Percentiles rank a stretch among this genome's conserved stretches.
Conservation (phyloP, 176 grass and related monocot genomes). For the Phyllostachys edulis region DNA sequence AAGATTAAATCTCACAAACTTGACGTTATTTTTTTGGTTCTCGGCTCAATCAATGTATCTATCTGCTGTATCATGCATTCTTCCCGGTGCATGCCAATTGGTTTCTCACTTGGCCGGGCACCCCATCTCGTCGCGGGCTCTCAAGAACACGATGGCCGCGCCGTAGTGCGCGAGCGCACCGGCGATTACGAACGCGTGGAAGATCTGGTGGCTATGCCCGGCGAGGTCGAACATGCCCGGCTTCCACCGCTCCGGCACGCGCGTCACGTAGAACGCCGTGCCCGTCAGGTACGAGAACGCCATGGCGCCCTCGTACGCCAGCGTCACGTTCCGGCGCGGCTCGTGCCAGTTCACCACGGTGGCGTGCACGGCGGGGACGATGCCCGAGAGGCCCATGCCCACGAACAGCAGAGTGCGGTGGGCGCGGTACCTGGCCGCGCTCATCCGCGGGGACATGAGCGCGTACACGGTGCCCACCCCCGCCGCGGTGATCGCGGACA, state of each 20-base stretch:
- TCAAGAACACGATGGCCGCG: constrained; percentile 70
- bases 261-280: constrained; percentile 62
- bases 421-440: constrained; percentile 51
- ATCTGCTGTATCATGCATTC: not conserved
- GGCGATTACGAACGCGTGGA: constrained; percentile 80
- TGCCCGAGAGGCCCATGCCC: constrained; percentile 82
- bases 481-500: constrained; percentile 61
- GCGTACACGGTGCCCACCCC: constrained; percentile 64
- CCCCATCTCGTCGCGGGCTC: constrained; percentile 51
- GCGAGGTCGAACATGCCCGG: constrained; percentile 74
- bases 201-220: constrained; percentile 94
- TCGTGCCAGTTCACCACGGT: constrained; percentile 74
- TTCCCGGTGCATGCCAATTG: not conserved
- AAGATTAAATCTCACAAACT: constrained; percentile 14
- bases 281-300: constrained; percentile 59
- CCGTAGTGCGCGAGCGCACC: constrained; percentile 86
- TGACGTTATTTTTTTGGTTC: not conserved
- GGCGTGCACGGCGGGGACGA: constrained; percentile 79
- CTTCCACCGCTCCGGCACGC: constrained; percentile 82
- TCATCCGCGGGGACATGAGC: constrained; percentile 67
- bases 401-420: constrained; percentile 75
- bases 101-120: constrained; percentile 32
- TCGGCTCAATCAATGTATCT: too few species aligned
- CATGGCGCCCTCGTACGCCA: constrained; percentile 87
- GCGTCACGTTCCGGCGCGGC: constrained; percentile 55